Base-by-base conservation (phyloP, 2,329 filamentous ascomycete genomes). In the Teratosphaeria zuluensis region DNA sequence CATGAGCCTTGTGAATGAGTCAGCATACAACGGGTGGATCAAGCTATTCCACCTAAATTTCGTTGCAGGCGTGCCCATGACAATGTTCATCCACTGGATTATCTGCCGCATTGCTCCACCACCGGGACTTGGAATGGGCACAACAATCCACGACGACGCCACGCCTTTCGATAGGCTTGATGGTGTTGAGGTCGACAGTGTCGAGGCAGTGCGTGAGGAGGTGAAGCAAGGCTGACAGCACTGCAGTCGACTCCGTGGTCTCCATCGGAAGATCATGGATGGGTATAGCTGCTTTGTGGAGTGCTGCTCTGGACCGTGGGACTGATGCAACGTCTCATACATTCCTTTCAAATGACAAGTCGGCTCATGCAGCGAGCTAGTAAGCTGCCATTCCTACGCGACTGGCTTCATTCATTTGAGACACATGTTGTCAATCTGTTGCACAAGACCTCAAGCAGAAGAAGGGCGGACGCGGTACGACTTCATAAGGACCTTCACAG, bases 1-100 rank as follows among this genome's bases (percentile, higher is more conserved):
- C 11, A 42, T 71, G 5, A 67, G 69, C 1, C 66, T 68, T 31
- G 61, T 64, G 21, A 71, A 74, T 62, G 69, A 69, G 12, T 56
- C 66, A 16, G 72, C 73, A 56, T 65, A 66, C 51, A 73, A 65
- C 61, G 70, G 66, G 4, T 16, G 35, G 35, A 16, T 42, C 12
- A 42, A 42, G 11, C 35, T 42, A 16, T 42, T 42, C 35, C 35
- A 42, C 11, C 35, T 42, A 4, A 42, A 42, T 16, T 42, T 42
- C 35, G 12, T 42, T 16, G 35, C 35, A 5, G 35, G 35, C 11
- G 35, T 42, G 35, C 35, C 35, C 35, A 14, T 42, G 11, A 42
- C 35, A 12, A 42, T 42, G 35, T 14, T 16, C 35, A 12, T 42
- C 35, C 35, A 42, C 35, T 42, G 35, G 35, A 14, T 42, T 16